Evolutionary conservation across 2,329 filamentous ascomycete genomes (phyloP), one percentile per base, ranked within the genome.

Genomic region (Elsinoe arachidis): DNA sequence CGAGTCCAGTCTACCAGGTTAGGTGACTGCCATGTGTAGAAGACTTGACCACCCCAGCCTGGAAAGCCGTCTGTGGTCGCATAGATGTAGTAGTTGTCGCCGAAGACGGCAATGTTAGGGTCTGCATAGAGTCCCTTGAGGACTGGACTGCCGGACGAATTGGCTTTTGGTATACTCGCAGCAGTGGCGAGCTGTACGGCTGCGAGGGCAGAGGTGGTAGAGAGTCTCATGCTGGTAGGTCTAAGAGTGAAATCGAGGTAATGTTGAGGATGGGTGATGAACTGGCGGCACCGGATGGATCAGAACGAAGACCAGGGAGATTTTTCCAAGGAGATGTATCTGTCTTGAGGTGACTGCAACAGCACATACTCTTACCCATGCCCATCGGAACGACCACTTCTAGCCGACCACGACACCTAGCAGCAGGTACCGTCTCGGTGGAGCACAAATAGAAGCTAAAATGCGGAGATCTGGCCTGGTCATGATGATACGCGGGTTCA

Each of bases 51-150:
- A 0, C 74, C 69, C 76, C 76, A 78, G 33, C 71, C 69, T 1
- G 69, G 55, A 47, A 70, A 72, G 11, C 76, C 76, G 52, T 78
- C 76, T 0, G 74, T 75, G 0, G 76, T 79, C 1, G 70, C 68
- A 58, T 76, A 78, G 43, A 78, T 72, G 64, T 78, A 78, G 60
- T 76, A 78, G 3, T 69, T 72, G 15, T 72, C 66, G 54, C 70
- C 67, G 56, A 74, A 75, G 14, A 74, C 67, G 15, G 67, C 73
- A 21, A 78, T 74, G 63, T 78, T 78, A 12, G 76, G 76, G 46
- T 78, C 76, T 0, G 75, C 76, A 56, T 72, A 74, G 23, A 52
- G 51, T 30, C 58, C 54, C 30, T 54, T 57, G 1, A 59, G 47
- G 11, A 59, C 58, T 60, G 12, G 63, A 35, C 46, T 51, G 11